A percentile compares a stretch with the other conserved stretches of the same genome.
Evolutionary conservation across 495 filamentous ascomycete genomes (phyloP).

Genomic region (Astrothelium subdiscretum): DNA sequence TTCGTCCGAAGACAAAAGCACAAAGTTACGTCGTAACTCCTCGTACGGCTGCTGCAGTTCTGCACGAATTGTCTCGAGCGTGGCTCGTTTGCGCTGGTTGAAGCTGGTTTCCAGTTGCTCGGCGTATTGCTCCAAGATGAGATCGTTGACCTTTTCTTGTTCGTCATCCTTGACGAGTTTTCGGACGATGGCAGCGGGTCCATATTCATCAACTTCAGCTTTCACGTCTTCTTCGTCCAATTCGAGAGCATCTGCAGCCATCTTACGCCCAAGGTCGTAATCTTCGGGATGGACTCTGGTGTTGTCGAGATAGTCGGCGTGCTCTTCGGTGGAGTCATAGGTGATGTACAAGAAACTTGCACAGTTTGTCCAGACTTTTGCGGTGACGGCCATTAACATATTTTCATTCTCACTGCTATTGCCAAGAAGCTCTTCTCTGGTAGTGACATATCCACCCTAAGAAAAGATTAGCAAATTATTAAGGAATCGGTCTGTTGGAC

Average conservation of each 20-base stretch:
- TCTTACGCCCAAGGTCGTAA: slow-evolving; percentile 93
- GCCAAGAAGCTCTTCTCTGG: slow-evolving; percentile 75
- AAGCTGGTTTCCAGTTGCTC: slow-evolving; percentile 89
- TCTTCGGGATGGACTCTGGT: slow-evolving; percentile 96
- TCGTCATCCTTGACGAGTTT: slow-evolving; percentile 84
- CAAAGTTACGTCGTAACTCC: slow-evolving; percentile 76
- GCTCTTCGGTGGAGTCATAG: slow-evolving; percentile 64
- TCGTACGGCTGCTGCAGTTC: slow-evolving; percentile 89
- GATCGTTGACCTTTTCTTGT: slow-evolving; percentile 88
- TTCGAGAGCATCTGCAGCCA: slow-evolving; percentile 93
- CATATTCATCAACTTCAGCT: slow-evolving; percentile 79
- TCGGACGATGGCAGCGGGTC: slow-evolving; percentile 77
- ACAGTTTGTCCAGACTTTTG: slow-evolving; percentile 88
- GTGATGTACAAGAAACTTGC: slow-evolving; percentile 88
- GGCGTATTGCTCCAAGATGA: slow-evolving; percentile 93
- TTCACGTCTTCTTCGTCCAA: slow-evolving; percentile 97
- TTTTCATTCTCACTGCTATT: slow-evolving; percentile 55
- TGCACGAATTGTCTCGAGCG: slow-evolving; percentile 88
- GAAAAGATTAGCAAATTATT: too few species aligned
- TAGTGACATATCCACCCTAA: slow-evolving; percentile 66
- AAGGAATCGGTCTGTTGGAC: not conserved
- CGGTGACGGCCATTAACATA: slow-evolving; percentile 66
- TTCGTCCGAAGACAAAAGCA: slow-evolving; percentile 58
- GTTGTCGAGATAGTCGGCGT: slow-evolving; percentile 87
- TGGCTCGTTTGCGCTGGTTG: slow-evolving; percentile 88